Conservation (phyloP, 148 eudicot species). For the Vaccinium corymbosum region DNA sequence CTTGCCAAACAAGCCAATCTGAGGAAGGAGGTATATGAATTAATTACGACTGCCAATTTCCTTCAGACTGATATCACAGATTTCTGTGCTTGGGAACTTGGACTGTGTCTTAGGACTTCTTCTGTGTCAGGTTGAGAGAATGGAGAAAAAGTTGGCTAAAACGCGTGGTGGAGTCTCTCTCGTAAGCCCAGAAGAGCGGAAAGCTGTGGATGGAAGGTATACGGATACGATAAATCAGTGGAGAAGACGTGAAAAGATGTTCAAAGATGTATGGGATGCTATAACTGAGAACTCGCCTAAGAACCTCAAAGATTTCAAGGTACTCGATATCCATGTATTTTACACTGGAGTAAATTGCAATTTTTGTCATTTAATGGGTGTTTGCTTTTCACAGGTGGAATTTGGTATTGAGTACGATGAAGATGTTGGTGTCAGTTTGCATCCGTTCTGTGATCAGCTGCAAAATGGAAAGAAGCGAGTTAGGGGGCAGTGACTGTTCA, state of each 20-base stretch:
- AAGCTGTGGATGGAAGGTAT: constrained; percentile 55
- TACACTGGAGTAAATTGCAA: neutral
- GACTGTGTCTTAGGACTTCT: neutral
- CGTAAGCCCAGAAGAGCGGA: constrained; percentile 85
- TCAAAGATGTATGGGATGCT: constrained; percentile 86
- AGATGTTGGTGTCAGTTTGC: constrained; percentile 73
- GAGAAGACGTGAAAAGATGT: constrained; percentile 95
- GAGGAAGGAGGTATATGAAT: constrained; percentile 51
- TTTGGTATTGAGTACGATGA: constrained; percentile 90
- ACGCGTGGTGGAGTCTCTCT: constrained; percentile 84
- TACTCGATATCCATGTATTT: constrained; percentile 5
- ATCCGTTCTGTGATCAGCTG: constrained; percentile 49
- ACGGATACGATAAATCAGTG: constrained; percentile 60
- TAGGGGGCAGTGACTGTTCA: constrained; percentile 46
- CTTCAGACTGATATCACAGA: constrained; percentile 2
- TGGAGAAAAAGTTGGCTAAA: constrained; percentile 69
- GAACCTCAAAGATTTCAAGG: constrained; percentile 87
- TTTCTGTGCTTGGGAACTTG: neutral
- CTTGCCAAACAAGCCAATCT: constrained; percentile 48
- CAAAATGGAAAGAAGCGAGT: constrained; percentile 63
- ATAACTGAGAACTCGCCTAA: constrained; percentile 89
- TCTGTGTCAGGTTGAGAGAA: constrained; percentile 55
- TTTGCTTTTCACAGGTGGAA: constrained; percentile 53
- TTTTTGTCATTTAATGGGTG: neutral
- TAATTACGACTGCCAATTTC: neutral